Base-by-base conservation (phyloP, 2,329 filamentous ascomycete species). In the Rosellinia necatrix region DNA sequence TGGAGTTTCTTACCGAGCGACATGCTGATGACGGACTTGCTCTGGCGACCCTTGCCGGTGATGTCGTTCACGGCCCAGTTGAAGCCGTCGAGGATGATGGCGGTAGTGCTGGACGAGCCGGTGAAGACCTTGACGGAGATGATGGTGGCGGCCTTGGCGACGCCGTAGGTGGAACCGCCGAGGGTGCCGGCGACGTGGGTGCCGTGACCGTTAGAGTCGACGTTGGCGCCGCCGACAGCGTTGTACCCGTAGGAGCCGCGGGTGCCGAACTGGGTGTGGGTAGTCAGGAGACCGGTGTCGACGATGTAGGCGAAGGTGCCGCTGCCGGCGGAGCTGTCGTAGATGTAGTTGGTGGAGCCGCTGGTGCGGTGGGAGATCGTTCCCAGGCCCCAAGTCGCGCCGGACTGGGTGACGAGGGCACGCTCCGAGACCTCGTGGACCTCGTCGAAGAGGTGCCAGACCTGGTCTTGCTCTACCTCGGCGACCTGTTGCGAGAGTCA, bases 21-120 rank as follows among this genome's bases (percentile, higher is more conserved):
- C 76, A 85, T 75, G 72, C 74, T 81, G 56, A 83, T 73, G 21
- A 83, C 81, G 6, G 81, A 71, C n/a, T 71, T 71, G 37, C 51
- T 63, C 43, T 69, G 56, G 7, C 77, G 76, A 22, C 71, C 68
- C 24, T 75, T 75, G 61, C 65, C 69, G 32, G 70, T 67, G 60
- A 80, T 78, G 66, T 81, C 75, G 63, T 75, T 73, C 49, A 74
- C 75, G 10, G 78, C 78, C 73, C 74, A 78, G 58, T 62, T 62
- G 58, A 57, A 67, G 15, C 66, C 67, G 42, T 64, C 63, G 8
- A 71, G 44, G 48, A 70, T 66, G 49, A 64, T 62, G 1, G 67
- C 60, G 6, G 65, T 69, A 19, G 67, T 51, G 50, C 62, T 59
- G 21, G 59, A 53, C 2, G 35, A 47, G 32, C 66, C 66, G 22